These are phyloP conservation scores for Botryotinia calthae DNA, from an alignment of 2,329 filamentous ascomycete species.

Conservation along the genomic window DNA sequence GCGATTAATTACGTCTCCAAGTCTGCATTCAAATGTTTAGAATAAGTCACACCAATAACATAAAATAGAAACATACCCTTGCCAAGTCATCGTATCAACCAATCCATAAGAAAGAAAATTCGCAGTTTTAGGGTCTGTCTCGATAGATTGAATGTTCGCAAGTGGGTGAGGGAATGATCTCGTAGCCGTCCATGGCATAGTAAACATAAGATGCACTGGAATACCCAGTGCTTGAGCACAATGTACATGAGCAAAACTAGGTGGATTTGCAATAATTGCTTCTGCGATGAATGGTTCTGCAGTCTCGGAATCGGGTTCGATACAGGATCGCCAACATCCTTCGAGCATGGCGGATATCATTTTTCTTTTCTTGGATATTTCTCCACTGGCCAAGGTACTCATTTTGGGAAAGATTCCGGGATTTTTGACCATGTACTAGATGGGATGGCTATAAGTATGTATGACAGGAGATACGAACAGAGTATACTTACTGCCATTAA, in stretches of 20 bases:
- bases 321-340: constrained; percentile 80
- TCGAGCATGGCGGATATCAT: constrained; percentile 75
- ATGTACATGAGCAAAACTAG: constrained; percentile 62
- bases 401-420: constrained; percentile 78
- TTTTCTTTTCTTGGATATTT: constrained; percentile 67
- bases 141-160: constrained; percentile 63
- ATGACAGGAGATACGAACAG: too few species aligned
- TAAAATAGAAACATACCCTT: constrained; percentile 45
- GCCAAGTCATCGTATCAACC: constrained; percentile 84
- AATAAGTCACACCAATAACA: neutral
- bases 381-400: constrained; percentile 69
- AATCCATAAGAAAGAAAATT: constrained; percentile 77
- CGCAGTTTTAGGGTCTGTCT: constrained; percentile 66
- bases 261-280: constrained; percentile 78
- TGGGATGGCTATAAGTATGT: neutral
- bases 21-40: constrained; percentile 26
- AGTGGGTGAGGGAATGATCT: constrained; percentile 72
- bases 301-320: constrained; percentile 48
- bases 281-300: constrained; percentile 57
- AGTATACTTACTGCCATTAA: constrained; percentile 6
- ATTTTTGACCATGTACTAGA: constrained; percentile 62
- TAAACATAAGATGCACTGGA: constrained; percentile 12
- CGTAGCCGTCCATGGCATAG: constrained; percentile 71
- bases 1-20: constrained; percentile 73
- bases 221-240: constrained; percentile 10